A percentile compares a stretch with the other conserved stretches of the same genome.
These are phyloP conservation scores for Aspergillus versicolor DNA, from an alignment of 2,329 filamentous ascomycete species.

Conservation along the genomic window DNA sequence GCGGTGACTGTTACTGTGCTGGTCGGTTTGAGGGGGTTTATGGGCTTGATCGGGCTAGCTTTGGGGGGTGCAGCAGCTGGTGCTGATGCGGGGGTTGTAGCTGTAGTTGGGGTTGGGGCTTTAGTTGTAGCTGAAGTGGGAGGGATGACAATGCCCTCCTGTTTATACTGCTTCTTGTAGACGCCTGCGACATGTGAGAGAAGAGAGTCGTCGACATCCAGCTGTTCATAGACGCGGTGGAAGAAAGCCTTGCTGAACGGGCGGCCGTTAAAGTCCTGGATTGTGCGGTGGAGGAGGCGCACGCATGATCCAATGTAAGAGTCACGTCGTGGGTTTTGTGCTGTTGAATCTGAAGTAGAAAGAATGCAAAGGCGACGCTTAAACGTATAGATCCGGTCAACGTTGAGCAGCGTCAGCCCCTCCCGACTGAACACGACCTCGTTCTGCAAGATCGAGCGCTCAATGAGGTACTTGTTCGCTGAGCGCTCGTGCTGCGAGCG, in stretches of 20 bases:
- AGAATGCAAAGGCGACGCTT: slow-evolving; percentile 44
- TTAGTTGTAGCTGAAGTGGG: not conserved
- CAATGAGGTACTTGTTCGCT: slow-evolving; percentile 42
- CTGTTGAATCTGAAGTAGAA: slow-evolving; percentile 19
- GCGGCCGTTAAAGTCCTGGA: slow-evolving; percentile 41
- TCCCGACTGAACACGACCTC: slow-evolving; percentile 46
- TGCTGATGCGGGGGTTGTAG: not conserved
- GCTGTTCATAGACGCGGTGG: slow-evolving; percentile 43
- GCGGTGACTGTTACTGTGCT: slow-evolving; percentile 1
- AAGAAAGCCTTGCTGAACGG: slow-evolving; percentile 46
- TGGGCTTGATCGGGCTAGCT: not conserved
- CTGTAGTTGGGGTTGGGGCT: no score
- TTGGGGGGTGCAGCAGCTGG: not conserved
- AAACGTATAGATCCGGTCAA: slow-evolving; percentile 47
- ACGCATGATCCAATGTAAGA: slow-evolving; percentile 41
- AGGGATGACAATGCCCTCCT: slow-evolving; percentile 41
- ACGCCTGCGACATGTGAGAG: slow-evolving; percentile 36
- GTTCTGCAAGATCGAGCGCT: slow-evolving; percentile 45
- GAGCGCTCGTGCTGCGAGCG: slow-evolving; percentile 35
- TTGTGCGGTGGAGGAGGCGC: slow-evolving; percentile 40
- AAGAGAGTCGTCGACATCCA: slow-evolving; percentile 38
- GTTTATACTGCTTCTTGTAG: slow-evolving; percentile 35
- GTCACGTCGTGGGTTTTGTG: slow-evolving; percentile 28
- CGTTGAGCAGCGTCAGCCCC: slow-evolving; percentile 44
- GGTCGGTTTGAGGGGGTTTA: no score